Percentiles rank a stretch among this genome's conserved stretches.
These are phyloP conservation scores for Elsinoe australis DNA, from an alignment of 2,329 filamentous ascomycete species.

Conservation along the genomic window DNA sequence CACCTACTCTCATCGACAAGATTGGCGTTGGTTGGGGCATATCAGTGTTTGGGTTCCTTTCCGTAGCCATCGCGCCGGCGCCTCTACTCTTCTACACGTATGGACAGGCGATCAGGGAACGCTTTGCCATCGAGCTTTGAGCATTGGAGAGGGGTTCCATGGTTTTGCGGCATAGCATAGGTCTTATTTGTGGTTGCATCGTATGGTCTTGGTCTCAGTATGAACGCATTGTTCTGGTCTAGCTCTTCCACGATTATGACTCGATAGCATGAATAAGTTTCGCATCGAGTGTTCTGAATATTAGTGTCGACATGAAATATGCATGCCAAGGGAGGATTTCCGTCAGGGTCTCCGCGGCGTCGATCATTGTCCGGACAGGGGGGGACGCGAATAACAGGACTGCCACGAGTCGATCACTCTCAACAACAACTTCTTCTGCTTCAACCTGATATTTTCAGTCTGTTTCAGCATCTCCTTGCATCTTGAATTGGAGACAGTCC, in stretches of 20 bases:
- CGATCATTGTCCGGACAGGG: conserved; percentile 1
- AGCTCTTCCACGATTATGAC: background rate
- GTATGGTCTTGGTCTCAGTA: background rate
- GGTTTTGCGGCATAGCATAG: conserved; percentile 16
- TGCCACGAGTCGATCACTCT: conserved; percentile 1
- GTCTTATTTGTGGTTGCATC: background rate
- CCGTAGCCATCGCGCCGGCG: conserved; percentile 41
- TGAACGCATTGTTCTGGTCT: background rate
- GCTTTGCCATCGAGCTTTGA: conserved; percentile 35
- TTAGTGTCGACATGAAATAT: background rate
- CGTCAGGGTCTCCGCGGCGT: conserved; percentile 3
- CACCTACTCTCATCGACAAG: conserved; percentile 37
- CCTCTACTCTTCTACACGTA: conserved; percentile 44
- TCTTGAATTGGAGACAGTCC: too few relatives aligned
- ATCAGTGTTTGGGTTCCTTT: conserved; percentile 42
- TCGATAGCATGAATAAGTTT: too few relatives aligned
- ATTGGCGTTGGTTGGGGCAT: conserved; percentile 46
- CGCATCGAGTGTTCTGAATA: too few relatives aligned
- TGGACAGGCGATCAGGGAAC: conserved; percentile 40
- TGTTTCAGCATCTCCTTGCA: too few relatives aligned
- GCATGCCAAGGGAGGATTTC: background rate
- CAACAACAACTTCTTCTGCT: background rate
- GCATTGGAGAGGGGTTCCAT: background rate
- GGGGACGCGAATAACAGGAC: background rate
- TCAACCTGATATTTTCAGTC: too few relatives aligned